Conservation (phyloP, 2,329 filamentous ascomycete species). For the Trichoderma koningii region DNA sequence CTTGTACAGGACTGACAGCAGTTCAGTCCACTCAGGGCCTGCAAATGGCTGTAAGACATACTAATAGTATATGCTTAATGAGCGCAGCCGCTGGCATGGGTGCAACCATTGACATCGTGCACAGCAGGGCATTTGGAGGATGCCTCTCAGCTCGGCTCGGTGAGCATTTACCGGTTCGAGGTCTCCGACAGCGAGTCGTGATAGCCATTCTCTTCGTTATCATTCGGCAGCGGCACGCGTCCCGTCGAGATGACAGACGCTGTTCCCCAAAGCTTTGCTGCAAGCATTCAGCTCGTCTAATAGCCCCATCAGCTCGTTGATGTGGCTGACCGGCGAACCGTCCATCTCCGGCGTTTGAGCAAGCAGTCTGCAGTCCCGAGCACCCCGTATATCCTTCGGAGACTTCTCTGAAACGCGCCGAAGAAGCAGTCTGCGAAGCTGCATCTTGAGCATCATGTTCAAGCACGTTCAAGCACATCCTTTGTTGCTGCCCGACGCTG, state of each 20-base stretch:
- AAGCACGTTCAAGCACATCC: background rate
- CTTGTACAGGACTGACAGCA: background rate
- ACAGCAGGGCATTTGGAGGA: background rate
- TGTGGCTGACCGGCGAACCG: background rate
- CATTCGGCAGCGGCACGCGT: background rate
- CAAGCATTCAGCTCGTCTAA: background rate
- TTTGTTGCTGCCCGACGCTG: background rate
- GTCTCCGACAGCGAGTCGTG: background rate
- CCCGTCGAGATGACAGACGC: too few relatives aligned
- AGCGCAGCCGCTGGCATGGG: background rate
- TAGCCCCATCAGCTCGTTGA: background rate
- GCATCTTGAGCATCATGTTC: background rate
- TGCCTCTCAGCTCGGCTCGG: background rate
- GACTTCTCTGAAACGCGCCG: background rate
- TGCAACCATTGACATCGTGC: background rate
- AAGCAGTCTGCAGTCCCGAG: background rate
- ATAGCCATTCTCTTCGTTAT: background rate
- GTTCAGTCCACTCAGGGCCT: background rate
- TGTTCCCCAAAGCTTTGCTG: background rate
- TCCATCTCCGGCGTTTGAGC: background rate
- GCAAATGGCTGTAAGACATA: slow-evolving; percentile 3
- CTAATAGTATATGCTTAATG: background rate
- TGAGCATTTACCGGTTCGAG: background rate
- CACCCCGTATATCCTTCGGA: background rate
- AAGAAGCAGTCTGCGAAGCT: background rate